Evolutionary conservation across 768 basidiomycete genomes (phyloP).

Genomic region (Cubamyces lactineus): DNA sequence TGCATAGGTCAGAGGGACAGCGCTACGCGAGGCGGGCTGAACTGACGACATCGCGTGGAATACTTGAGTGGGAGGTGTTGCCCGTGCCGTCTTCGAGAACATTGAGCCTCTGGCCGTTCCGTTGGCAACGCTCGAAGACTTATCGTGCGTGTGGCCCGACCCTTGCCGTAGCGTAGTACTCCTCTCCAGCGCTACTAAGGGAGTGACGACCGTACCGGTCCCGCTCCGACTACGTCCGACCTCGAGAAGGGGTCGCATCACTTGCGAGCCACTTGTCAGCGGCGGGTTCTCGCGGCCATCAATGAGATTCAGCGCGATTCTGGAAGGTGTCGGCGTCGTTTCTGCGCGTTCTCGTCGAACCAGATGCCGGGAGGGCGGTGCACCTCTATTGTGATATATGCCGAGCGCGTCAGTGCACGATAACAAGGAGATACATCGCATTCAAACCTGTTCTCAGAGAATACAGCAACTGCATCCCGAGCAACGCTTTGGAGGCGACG

Average conservation of each 20-base stretch:
- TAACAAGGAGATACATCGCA: too few relatives aligned
- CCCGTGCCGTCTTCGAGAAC: not conserved
- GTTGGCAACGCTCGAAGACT: too few relatives aligned
- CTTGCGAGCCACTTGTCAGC: not conserved
- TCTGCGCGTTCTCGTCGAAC: not conserved
- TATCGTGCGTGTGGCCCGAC: not conserved
- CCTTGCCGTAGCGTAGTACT: not conserved
- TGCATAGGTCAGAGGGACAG: not conserved
- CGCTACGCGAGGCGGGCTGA: not conserved
- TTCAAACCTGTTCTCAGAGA: not conserved
- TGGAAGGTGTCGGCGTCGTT: not conserved
- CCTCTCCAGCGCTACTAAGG: not conserved
- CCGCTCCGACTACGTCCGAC: constrained; percentile 9
- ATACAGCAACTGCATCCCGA: not conserved
- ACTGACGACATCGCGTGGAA: not conserved
- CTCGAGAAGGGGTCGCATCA: not conserved
- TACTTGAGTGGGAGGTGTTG: too few relatives aligned
- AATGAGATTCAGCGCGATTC: not conserved
- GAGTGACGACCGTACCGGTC: not conserved
- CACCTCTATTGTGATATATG: not conserved
- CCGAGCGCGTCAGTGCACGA: not conserved
- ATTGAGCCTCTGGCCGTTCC: not conserved
- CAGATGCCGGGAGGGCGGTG: not conserved
- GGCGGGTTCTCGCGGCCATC: not conserved
- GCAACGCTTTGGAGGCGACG: not conserved